A percentile compares a stretch with the other conserved stretches of the same genome.
Conservation (phyloP, 2,329 filamentous ascomycete species). For the Colletotrichum sp. region DNA sequence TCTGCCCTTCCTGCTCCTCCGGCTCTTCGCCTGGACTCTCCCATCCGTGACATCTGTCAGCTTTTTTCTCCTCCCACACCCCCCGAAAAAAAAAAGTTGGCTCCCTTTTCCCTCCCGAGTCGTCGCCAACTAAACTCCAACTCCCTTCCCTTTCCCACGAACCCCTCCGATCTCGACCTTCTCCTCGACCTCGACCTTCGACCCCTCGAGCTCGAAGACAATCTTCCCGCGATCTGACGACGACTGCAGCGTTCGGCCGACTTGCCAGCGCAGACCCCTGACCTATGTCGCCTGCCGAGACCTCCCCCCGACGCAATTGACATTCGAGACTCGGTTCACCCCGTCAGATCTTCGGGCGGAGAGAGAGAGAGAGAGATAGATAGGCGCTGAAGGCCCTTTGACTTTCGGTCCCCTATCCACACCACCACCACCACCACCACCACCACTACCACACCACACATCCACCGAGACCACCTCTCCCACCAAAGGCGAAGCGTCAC, state of each 20-base stretch:
- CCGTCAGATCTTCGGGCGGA: background rate
- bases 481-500: background rate
- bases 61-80: conserved; percentile 8
- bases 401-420: background rate
- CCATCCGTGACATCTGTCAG: conserved; percentile 20
- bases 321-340: background rate
- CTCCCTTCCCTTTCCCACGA: conserved; percentile 3
- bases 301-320: background rate
- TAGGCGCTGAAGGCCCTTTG: background rate
- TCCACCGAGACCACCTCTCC: background rate
- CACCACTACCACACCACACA: background rate
- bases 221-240: background rate
- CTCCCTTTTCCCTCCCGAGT: background rate
- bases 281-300: conserved; percentile 17
- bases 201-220: background rate
- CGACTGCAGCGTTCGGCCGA: background rate
- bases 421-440: background rate
- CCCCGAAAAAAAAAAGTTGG: conserved; percentile 7
- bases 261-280: conserved; percentile 5
- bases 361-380: background rate
- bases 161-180: background rate
- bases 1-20: background rate
- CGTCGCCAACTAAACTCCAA: background rate
- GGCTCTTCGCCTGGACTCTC: background rate
- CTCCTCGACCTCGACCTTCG: background rate